phyloP scores from a whole-genome alignment of 352 stramenopile genomes.

The Phytopythium chamaehyphon region DNA sequence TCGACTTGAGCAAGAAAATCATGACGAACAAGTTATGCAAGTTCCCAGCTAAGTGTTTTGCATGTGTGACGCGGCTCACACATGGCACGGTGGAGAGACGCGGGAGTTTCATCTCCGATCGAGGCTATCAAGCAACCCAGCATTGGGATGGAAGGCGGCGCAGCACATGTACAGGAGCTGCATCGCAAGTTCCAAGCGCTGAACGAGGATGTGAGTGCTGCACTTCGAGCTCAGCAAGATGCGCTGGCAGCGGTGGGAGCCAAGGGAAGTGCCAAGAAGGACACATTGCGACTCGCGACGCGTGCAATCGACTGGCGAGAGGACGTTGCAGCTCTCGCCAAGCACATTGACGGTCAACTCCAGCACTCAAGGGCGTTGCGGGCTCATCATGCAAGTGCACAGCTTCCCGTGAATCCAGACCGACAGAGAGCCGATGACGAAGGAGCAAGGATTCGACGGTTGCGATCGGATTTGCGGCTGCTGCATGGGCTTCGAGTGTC shows the following conservation, averaged over 20 bases:
- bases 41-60: too few relatives aligned
- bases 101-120: background rate
- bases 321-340: constrained; percentile 61
- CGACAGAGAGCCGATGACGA: constrained; percentile 46
- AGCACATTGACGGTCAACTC: constrained; percentile 72
- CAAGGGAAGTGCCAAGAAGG: constrained; percentile 23
- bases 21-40: too few relatives aligned
- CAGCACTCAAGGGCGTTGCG: constrained; percentile 64
- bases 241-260: constrained; percentile 18
- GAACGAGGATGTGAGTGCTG: constrained; percentile 61
- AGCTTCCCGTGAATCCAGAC: constrained; percentile 32
- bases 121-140: too few relatives aligned
- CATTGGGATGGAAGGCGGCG: constrained; percentile 42
- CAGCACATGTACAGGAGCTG: constrained; percentile 53
- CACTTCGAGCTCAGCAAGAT: constrained; percentile 52
- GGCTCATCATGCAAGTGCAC: constrained; percentile 43
- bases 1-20: too few relatives aligned
- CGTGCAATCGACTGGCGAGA: constrained; percentile 66
- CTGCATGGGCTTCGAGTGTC: constrained; percentile 60
- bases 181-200: constrained; percentile 71
- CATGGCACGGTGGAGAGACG: background rate
- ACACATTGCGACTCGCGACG: constrained; percentile 45
- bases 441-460: constrained; percentile 37
- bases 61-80: too few relatives aligned
- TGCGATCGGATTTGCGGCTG: constrained; percentile 59